Evolutionary conservation across 2,329 filamentous ascomycete genomes (phyloP).

Genomic region (Tolypocladium ophioglossoides): DNA sequence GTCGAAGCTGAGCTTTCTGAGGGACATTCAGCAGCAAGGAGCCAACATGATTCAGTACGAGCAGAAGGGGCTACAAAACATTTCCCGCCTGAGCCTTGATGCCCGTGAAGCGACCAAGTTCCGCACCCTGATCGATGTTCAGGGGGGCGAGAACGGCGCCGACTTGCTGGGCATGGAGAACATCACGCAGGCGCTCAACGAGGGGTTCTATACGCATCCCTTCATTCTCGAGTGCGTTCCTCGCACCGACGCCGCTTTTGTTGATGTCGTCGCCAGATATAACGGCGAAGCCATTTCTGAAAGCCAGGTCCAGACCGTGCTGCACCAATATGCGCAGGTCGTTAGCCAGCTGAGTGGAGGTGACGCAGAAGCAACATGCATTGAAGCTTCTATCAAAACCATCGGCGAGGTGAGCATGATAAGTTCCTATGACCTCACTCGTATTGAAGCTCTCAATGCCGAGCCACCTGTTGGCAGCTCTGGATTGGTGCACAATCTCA

Average conservation of each 20-base stretch:
- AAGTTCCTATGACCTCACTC: not conserved
- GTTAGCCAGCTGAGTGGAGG: not conserved
- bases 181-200: not conserved
- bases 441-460: not conserved
- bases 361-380: not conserved
- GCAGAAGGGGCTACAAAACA: constrained; percentile 12
- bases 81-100: constrained; percentile 7
- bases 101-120: constrained; percentile 13
- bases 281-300: not conserved
- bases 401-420: not conserved
- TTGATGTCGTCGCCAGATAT: constrained; percentile 1
- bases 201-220: not conserved
- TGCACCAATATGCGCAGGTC: constrained; percentile 3
- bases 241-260: not conserved
- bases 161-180: not conserved
- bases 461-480: not conserved
- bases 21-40: constrained; percentile 4
- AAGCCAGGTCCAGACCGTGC: not conserved
- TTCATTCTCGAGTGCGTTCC: constrained; percentile 1
- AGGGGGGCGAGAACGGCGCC: constrained; percentile 1
- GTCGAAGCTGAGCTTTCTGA: constrained; percentile 8
- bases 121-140: constrained; percentile 15
- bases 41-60: constrained; percentile 7
- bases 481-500: not conserved
- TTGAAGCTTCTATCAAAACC: not conserved